These are phyloP conservation scores for Ceratocystis smalleyi DNA, from an alignment of 2,329 filamentous ascomycete genomes.

Conservation along the genomic window DNA sequence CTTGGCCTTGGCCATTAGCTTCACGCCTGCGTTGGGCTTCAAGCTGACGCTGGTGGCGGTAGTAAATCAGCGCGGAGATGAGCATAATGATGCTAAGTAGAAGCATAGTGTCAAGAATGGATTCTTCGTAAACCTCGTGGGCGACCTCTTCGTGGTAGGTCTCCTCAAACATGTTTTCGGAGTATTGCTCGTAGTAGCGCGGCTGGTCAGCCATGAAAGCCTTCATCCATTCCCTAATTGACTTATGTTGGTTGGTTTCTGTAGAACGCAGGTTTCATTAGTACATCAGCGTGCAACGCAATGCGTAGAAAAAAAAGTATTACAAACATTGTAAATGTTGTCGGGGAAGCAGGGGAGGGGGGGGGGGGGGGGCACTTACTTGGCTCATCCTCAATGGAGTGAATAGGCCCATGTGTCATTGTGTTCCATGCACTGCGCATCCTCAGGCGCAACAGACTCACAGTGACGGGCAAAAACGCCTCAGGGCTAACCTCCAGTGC, in stretches of 20 bases:
- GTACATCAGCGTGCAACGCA: no score
- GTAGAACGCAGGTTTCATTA: background rate
- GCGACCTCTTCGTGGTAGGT: constrained; percentile 43
- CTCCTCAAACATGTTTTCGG: constrained; percentile 30
- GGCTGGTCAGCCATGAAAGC: constrained; percentile 65
- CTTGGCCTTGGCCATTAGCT: background rate
- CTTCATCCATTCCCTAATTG: constrained; percentile 69
- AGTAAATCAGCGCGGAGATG: constrained; percentile 66
- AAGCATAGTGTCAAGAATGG: constrained; percentile 67
- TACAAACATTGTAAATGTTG: background rate
- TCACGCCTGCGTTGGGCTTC: constrained; percentile 25
- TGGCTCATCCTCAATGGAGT: constrained; percentile 80
- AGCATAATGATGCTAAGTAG: constrained; percentile 64
- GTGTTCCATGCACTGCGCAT: constrained; percentile 87
- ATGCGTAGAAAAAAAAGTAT: background rate
- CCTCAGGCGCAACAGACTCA: constrained; percentile 74
- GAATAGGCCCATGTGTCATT: constrained; percentile 74
- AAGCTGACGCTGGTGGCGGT: constrained; percentile 55
- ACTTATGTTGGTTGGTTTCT: constrained; percentile 60
- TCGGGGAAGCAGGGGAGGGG: background rate
- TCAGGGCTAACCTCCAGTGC: constrained; percentile 83
- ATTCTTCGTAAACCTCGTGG: constrained; percentile 57
- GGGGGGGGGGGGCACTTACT: constrained; percentile 36
- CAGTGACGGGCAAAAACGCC: constrained; percentile 80
- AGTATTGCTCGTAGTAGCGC: constrained; percentile 47